A percentile compares a stretch with the other conserved stretches of the same genome.
These are phyloP conservation scores for Fagopyrum tataricum DNA, from an alignment of 148 eudicot genomes.

Conservation along the genomic window DNA sequence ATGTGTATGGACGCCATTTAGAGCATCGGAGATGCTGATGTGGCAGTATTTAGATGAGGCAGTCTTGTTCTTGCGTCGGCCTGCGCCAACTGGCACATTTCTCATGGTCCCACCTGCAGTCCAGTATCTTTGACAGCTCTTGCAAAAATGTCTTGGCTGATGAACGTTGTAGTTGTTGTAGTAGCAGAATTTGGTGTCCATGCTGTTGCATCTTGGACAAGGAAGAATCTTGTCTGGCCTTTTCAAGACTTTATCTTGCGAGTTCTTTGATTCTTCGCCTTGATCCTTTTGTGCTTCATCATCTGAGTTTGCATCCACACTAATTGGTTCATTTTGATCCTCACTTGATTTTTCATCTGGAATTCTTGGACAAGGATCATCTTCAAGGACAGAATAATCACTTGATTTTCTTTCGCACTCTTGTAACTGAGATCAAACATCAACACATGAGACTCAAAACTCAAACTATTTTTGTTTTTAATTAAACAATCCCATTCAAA, in stretches of 20 bases:
- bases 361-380: conserved; percentile 14
- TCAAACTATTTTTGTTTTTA: not conserved
- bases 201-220: conserved; percentile 93
- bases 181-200: conserved; percentile 97
- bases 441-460: not conserved
- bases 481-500: not conserved
- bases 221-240: conserved; percentile 92
- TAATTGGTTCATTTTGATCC: conserved; percentile 28
- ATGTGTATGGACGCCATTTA: conserved; percentile 27
- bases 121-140: conserved; percentile 96
- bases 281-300: conserved; percentile 19
- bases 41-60: conserved; percentile 48
- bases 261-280: conserved; percentile 29
- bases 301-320: conserved; percentile 33
- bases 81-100: conserved; percentile 88
- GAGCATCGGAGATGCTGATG: conserved; percentile 53
- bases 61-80: conserved; percentile 85
- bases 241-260: conserved; percentile 48
- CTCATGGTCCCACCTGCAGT: conserved; percentile 98
- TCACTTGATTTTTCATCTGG: conserved; percentile 28
- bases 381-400: conserved; percentile 24
- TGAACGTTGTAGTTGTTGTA: conserved; percentile 90
- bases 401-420: conserved; percentile 18
- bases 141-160: conserved; percentile 94
- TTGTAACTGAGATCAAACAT: conserved; percentile 37